These are phyloP conservation scores for Termitomyces sp. DNA, from an alignment of 768 basidiomycete genomes.

Conservation along the genomic window DNA sequence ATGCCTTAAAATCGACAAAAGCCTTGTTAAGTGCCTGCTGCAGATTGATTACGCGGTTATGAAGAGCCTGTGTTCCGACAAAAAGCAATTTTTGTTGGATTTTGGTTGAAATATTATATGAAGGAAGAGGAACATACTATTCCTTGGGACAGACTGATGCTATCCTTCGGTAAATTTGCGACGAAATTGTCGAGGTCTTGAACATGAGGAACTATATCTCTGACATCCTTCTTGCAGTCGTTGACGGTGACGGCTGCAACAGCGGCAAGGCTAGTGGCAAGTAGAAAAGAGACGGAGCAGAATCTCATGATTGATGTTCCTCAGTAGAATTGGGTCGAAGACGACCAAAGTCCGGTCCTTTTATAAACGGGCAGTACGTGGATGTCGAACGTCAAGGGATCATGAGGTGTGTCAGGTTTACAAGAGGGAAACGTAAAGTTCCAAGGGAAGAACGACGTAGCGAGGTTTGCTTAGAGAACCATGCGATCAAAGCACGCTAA, in stretches of 20 bases:
- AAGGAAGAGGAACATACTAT: slow-evolving; percentile 17
- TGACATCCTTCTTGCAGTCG: slow-evolving; percentile 7
- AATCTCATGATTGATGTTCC: slow-evolving; percentile 7
- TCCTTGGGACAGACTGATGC: slow-evolving; percentile 19
- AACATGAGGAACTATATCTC: neutral
- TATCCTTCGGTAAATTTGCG: slow-evolving; percentile 9
- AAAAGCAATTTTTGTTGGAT: neutral
- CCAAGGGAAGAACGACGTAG: neutral
- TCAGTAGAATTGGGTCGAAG: neutral
- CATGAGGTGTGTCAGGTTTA: no score
- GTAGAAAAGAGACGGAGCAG: neutral
- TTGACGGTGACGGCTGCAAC: neutral
- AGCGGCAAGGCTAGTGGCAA: neutral
- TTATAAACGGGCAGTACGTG: neutral
- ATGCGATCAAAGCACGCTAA: no score
- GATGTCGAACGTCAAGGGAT: neutral
- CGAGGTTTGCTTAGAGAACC: no score
- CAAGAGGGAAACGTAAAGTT: no score
- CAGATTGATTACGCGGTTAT: slow-evolving; percentile 18
- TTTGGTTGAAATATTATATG: neutral
- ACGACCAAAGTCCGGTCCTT: neutral
- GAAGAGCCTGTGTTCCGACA: slow-evolving; percentile 17
- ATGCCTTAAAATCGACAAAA: slow-evolving; percentile 22
- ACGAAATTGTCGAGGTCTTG: slow-evolving; percentile 5
- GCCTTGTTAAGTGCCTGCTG: slow-evolving; percentile 19